A percentile compares a stretch with the other conserved stretches of the same genome.
Conservation (phyloP, 805 yeast genomes). For the Cyberlindnera meyerae region DNA sequence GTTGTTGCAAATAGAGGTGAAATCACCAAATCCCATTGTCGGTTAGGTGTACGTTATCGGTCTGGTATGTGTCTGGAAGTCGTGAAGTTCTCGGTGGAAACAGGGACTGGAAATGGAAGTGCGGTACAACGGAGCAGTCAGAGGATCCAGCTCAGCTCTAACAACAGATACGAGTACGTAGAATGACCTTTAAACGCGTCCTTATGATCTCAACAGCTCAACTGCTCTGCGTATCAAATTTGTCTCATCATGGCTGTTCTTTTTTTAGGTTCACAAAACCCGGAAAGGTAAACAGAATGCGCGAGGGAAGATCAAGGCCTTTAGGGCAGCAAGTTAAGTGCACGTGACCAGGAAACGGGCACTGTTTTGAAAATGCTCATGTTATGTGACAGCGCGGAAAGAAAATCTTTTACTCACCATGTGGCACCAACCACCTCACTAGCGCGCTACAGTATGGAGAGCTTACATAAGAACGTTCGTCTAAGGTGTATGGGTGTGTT, state of each 20-base stretch:
- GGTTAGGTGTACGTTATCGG: no score
- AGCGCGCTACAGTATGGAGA: not conserved
- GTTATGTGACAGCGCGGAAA: not conserved
- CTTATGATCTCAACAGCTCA: no score
- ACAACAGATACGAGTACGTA: no score
- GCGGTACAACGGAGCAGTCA: no score
- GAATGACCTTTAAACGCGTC: no score
- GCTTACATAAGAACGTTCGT: not conserved
- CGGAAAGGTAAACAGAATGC: slow-evolving; percentile 15
- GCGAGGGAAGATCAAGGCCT: slow-evolving; percentile 2
- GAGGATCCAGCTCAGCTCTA: no score
- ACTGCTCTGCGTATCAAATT: no score
- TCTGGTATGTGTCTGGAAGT: no score
- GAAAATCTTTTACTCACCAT: not conserved
- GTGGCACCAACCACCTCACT: slow-evolving; percentile 4
- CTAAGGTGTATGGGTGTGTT: slow-evolving; percentile 6
- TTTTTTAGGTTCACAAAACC: slow-evolving; percentile 5
- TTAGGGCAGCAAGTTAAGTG: not conserved
- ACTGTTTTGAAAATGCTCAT: not conserved
- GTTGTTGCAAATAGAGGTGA: slow-evolving; percentile 51
- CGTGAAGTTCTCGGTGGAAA: no score
- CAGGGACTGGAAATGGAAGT: no score
- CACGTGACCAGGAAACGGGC: slow-evolving; percentile 5
- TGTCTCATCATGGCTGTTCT: not conserved
- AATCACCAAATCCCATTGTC: slow-evolving; percentile 63